Conservation (phyloP, 139 green algal species). For the Chloropicon primus region DNA sequence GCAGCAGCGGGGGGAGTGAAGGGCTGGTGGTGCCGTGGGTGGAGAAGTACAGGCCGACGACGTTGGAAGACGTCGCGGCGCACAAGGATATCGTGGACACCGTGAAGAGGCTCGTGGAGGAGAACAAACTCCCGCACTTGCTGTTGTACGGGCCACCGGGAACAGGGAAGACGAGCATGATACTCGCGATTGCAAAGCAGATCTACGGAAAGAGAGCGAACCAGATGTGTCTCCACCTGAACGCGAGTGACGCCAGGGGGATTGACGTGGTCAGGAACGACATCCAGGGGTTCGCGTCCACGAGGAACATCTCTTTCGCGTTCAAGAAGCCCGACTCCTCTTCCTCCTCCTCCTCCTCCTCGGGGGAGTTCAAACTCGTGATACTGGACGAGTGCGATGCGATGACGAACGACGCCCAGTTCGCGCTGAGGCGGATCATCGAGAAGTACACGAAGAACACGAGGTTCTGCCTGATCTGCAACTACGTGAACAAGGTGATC, state of each 20-base stretch:
- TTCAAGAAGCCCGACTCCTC: slow-evolving; percentile 36
- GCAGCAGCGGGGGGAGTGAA: neutral
- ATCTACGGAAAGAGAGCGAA: slow-evolving; percentile 66
- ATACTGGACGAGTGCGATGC: slow-evolving; percentile 97
- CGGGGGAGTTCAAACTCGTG: slow-evolving; percentile 55
- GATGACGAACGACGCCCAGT: slow-evolving; percentile 97
- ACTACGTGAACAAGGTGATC: slow-evolving; percentile 97
- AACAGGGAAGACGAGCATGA: slow-evolving; percentile 94
- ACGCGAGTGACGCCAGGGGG: slow-evolving; percentile 88
- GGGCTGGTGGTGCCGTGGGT: slow-evolving; percentile 50
- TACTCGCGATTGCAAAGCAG: slow-evolving; percentile 80
- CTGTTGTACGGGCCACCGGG: slow-evolving; percentile 95
- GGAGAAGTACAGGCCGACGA: slow-evolving; percentile 90
- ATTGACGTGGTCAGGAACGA: slow-evolving; percentile 88
- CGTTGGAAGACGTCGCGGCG: slow-evolving; percentile 81
- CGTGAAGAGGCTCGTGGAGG: slow-evolving; percentile 61
- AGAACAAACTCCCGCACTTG: slow-evolving; percentile 85
- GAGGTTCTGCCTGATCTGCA: slow-evolving; percentile 98
- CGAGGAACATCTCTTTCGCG: slow-evolving; percentile 44
- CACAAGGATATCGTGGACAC: slow-evolving; percentile 97
- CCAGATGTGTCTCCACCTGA: slow-evolving; percentile 90
- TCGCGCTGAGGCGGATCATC: slow-evolving; percentile 87
- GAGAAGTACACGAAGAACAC: slow-evolving; percentile 95
- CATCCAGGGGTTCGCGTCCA: slow-evolving; percentile 94
- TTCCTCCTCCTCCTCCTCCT: neutral